A percentile compares a stretch with the other conserved stretches of the same genome.
Evolutionary conservation across 2,329 filamentous ascomycete genomes (phyloP).

Genomic region (Sporothrix variecibatus): DNA sequence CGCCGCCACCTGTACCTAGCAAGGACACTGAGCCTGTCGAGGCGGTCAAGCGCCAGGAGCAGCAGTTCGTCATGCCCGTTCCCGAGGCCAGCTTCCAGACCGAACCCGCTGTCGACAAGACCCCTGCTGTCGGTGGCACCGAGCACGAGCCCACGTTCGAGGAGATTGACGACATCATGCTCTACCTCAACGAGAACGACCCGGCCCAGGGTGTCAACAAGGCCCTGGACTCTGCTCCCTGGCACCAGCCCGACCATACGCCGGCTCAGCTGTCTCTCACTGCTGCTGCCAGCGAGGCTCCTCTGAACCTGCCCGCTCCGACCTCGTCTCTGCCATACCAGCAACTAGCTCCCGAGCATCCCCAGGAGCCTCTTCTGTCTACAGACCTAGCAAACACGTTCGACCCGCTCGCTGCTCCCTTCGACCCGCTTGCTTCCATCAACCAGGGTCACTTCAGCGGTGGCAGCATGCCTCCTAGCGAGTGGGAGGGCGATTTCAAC

Average conservation of each 20-base stretch:
- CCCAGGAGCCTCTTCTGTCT: conserved; percentile 48
- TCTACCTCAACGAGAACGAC: conserved; percentile 73
- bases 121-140: conserved; percentile 33
- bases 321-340: conserved; percentile 20
- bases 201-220: conserved; percentile 75
- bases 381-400: conserved; percentile 46
- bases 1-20: conserved; percentile 38
- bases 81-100: conserved; percentile 15
- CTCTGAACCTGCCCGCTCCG: conserved; percentile 55
- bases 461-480: conserved; percentile 70
- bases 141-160: conserved; percentile 62
- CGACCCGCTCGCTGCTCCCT: conserved; percentile 48
- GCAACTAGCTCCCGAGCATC: conserved; percentile 46
- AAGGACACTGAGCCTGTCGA: conserved; percentile 35
- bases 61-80: conserved; percentile 21
- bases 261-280: conserved; percentile 42
- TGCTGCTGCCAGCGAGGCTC: conserved; percentile 49
- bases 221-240: conserved; percentile 48
- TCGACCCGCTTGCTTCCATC: conserved; percentile 54
- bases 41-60: conserved; percentile 23
- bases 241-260: conserved; percentile 48
- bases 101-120: conserved; percentile 26
- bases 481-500: conserved; percentile 88
- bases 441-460: conserved; percentile 64
- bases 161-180: conserved; percentile 92